These are phyloP conservation scores for Mycena capillaripes DNA, from an alignment of 768 basidiomycete genomes.

Conservation along the genomic window DNA sequence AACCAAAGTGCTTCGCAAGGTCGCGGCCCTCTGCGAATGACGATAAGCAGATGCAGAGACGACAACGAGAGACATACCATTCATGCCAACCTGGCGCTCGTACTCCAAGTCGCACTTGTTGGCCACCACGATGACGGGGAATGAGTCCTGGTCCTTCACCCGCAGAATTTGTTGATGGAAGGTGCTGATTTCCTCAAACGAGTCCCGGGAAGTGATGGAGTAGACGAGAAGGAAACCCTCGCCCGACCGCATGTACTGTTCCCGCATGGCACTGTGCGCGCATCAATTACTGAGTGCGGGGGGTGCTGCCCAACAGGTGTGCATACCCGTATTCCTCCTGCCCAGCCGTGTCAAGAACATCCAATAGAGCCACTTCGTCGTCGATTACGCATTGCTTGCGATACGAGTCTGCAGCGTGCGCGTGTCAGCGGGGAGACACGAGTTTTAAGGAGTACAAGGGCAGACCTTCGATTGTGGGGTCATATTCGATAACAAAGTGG, in stretches of 20 bases:
- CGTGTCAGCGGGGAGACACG: not conserved
- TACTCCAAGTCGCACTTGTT: conserved; percentile 98
- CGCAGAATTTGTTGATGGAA: conserved; percentile 97
- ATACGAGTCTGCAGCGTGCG: conserved; percentile 84
- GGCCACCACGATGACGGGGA: conserved; percentile 97
- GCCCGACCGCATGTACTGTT: conserved; percentile 99
- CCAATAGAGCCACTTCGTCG: conserved; percentile 97
- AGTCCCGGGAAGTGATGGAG: conserved; percentile 97
- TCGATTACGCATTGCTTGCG: conserved; percentile 98
- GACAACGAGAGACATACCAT: conserved; percentile 67
- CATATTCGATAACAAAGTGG: conserved; percentile 89
- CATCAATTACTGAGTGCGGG: conserved; percentile 1
- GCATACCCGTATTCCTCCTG: conserved; percentile 98
- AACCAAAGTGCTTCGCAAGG: conserved; percentile 89
- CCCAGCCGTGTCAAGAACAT: conserved; percentile 97
- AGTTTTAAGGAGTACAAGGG: conserved; percentile 44
- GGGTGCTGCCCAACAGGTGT: not conserved
- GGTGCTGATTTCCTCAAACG: conserved; percentile 96
- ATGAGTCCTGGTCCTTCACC: conserved; percentile 95
- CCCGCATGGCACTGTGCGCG: conserved; percentile 88
- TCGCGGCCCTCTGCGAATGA: conserved; percentile 90
- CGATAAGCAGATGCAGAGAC: not conserved
- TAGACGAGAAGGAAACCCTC: conserved; percentile 99
- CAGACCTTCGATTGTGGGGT: conserved; percentile 45
- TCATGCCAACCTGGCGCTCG: conserved; percentile 96